Base-by-base conservation (phyloP, 2,329 filamentous ascomycete genomes). In the Cryoendolithus antarcticus region DNA sequence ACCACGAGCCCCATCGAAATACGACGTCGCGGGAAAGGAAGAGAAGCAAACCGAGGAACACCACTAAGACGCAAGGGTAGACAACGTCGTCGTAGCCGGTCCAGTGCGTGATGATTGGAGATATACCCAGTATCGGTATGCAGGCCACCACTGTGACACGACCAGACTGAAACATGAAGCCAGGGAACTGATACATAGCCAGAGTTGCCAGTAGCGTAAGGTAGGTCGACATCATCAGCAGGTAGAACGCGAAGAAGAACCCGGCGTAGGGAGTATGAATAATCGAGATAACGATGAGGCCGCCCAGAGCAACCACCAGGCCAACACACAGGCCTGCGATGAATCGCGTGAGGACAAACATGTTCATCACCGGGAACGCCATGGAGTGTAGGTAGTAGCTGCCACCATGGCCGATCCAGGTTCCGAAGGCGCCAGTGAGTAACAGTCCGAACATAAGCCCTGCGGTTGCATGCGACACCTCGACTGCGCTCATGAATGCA, bases 371-470 rank as follows among this genome's bases (percentile, higher is more conserved):
- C 1, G 68, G 66, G 44, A 72, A 73, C 2, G 70, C 69, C 67
- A 71, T 71, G 0, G 66, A 70, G 31, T 68, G 63, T 4, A 78
- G 64, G 46, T 79, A 80, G 54, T 77, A 80, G 27, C 71, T 73
- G 2, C 75, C 75, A 21, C 72, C 72, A 40, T 72, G 74, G 5
- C 72, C 72, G 31, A 78, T 75, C 74, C 73, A 78, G 5, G 74
- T 75, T 15, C 74, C 74, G 34, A 77, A 70, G 4, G 70, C 75
- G 31, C 74, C 74, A 6, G 72, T 75, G 15, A 78, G 59, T 9
- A 79, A 56, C 9, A 49, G 46, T 2, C 74, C 70, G 9, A 73
- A 69, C 62, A 79, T 69, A 31, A 79, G 55, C 2, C 72, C 75
- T 37, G 69, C 65, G 1, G 74, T 75, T 2, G 73, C 74, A 21